Percentiles rank a stretch among this genome's conserved stretches.
phyloP scores from a whole-genome alignment of 768 basidiomycete genomes.

The Psilocybe azurescens region DNA sequence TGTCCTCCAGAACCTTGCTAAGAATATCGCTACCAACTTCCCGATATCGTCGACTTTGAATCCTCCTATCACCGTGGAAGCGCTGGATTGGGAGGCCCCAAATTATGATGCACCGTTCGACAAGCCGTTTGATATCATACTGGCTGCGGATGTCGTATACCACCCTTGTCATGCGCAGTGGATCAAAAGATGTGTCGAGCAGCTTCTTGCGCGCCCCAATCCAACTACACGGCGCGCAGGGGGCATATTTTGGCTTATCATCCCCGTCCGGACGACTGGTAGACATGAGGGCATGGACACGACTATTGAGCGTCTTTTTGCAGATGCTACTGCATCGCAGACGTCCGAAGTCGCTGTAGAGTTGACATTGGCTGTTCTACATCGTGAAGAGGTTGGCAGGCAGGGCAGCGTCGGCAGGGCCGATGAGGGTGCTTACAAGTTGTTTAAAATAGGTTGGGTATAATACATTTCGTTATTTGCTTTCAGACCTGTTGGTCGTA shows the following conservation, averaged over 20 bases:
- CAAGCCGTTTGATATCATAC: constrained; percentile 64
- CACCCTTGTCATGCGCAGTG: constrained; percentile 70
- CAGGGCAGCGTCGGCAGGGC: constrained; percentile 64
- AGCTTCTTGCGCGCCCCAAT: constrained; percentile 43
- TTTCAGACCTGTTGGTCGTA: neutral
- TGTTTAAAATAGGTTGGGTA: constrained; percentile 79
- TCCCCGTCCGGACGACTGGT: constrained; percentile 69
- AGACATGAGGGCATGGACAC: constrained; percentile 62
- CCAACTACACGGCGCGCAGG: constrained; percentile 20
- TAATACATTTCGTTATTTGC: constrained; percentile 4
- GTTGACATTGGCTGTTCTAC: constrained; percentile 50
- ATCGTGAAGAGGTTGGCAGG: constrained; percentile 51
- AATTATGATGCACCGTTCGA: constrained; percentile 37
- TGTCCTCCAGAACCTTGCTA: constrained; percentile 70
- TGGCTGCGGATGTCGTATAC: constrained; percentile 85
- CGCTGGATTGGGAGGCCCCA: constrained; percentile 72
- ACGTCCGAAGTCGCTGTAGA: neutral
- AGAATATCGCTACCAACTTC: constrained; percentile 64
- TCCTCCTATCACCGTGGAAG: constrained; percentile 44
- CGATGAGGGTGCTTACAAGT: constrained; percentile 70
- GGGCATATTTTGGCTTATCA: constrained; percentile 76
- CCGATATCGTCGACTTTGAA: constrained; percentile 10
- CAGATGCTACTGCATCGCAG: constrained; percentile 16
- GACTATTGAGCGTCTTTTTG: constrained; percentile 64
- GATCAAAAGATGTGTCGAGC: constrained; percentile 68